phyloP scores from a whole-genome alignment of 2,329 filamentous ascomycete genomes.

The Hypoxylon sp. region DNA sequence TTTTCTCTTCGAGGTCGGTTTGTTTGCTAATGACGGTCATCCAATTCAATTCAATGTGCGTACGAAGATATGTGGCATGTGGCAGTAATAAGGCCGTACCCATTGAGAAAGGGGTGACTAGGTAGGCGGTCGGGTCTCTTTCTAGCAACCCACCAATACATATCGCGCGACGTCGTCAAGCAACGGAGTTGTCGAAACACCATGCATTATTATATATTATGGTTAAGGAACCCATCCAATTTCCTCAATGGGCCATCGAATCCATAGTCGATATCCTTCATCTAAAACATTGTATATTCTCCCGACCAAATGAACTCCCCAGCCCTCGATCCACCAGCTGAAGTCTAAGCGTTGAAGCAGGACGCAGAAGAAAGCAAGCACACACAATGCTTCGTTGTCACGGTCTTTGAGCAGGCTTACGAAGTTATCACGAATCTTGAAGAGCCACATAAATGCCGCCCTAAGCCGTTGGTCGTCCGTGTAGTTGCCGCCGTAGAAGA shows the following conservation, averaged over 20 bases:
- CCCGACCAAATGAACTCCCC: conserved; percentile 50
- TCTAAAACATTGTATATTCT: conserved; percentile 51
- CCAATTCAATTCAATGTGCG: background rate
- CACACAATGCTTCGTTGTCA: conserved; percentile 47
- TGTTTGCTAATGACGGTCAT: background rate
- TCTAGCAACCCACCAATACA: background rate
- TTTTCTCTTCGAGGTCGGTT: too few relatives aligned
- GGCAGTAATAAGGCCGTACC: background rate
- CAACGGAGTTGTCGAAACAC: background rate
- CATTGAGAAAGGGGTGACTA: background rate
- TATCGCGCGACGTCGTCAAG: background rate
- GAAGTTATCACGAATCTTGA: conserved; percentile 44
- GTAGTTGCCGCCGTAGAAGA: conserved; percentile 33
- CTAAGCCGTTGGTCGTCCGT: conserved; percentile 45
- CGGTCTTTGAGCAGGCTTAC: conserved; percentile 43
- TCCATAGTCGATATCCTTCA: conserved; percentile 50
- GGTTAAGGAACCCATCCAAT: conserved; percentile 48
- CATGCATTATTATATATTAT: background rate
- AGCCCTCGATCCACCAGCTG: conserved; percentile 52
- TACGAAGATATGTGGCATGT: background rate
- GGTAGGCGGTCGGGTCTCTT: background rate
- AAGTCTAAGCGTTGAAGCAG: conserved; percentile 50
- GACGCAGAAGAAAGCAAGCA: conserved; percentile 52
- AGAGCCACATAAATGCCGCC: conserved; percentile 47
- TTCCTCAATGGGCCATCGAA: conserved; percentile 52